Base-by-base conservation (phyloP, 2,329 filamentous ascomycete species). In the Pyrenochaeta sp. region DNA sequence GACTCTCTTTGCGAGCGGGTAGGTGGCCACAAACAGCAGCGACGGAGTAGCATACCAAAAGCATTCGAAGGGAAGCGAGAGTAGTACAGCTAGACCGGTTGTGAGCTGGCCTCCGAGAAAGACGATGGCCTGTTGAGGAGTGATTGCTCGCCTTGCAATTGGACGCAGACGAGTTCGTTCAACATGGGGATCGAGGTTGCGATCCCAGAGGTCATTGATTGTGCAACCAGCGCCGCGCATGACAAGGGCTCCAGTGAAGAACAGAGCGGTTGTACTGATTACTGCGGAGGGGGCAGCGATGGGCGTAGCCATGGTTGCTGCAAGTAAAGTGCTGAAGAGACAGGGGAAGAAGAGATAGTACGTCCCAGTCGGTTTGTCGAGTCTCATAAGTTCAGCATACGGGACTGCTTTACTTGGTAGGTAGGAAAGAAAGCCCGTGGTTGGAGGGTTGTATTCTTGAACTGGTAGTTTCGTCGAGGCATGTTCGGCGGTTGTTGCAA, bases 201-300 rank as follows among this genome's bases (percentile, higher is more conserved):
- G 84, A 71, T 96, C 91, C 88, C 90, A 92, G 36, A 95, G 83
- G 67, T 96, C 91, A 67, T 96, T 96, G 73, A 95, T 90, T 13
- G 88, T 88, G 71, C 91, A 96, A 37, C 90, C 90, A 14, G 90
- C 89, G 35, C 91, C 88, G 48, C 91, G 87, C 88, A 96, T 94
- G 55, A 96, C 81, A 30, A 95, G 68, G 3, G 89, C 88, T 36
- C 90, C 90, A 2, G 83, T 78, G 60, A 88, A 82, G 73, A 95
- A 94, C 34, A 94, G 80, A 3, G 67, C 62, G 2, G 81, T 80
- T 0, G 86, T 90, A 35, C 83, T 80, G 20, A 87, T 55, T 13
- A 90, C 83, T 9, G 85, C 76, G 4, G 76, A 65, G 0, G 87
- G 83, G 1, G 82, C 66, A 2, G 84, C 73, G 58, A 86, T 79